Evolutionary conservation across 305 asterid genomes (phyloP).

Genomic region (Solanum hybrid): DNA sequence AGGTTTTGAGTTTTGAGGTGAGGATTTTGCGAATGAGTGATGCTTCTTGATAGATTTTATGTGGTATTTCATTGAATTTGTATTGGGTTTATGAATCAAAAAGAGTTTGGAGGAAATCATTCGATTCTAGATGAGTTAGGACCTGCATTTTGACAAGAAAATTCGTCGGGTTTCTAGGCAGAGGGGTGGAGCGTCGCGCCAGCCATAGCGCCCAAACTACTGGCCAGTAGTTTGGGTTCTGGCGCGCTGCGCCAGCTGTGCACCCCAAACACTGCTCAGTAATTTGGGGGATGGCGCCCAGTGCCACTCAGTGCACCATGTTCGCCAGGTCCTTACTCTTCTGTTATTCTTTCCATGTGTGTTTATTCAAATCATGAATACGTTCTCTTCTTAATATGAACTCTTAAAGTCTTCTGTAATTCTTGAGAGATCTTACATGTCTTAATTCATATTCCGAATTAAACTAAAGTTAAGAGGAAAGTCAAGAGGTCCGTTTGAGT

Average conservation of each 20-base stretch:
- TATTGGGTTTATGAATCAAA: no score
- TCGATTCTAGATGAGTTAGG: background rate
- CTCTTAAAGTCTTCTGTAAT: no score
- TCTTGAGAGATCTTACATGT: background rate
- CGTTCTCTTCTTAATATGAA: background rate
- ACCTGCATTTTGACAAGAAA: background rate
- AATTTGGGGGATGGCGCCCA: background rate
- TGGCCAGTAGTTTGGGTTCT: background rate
- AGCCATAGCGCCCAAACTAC: background rate
- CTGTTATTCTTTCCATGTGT: no score
- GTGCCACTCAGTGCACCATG: background rate
- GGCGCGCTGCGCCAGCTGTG: rapidly evolving
- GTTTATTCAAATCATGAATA: no score
- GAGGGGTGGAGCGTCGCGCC: background rate
- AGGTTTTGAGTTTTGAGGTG: background rate
- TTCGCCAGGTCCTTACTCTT: background rate
- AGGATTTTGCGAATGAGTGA: no score
- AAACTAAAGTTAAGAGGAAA: background rate
- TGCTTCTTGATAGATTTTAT: background rate
- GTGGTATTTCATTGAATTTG: background rate
- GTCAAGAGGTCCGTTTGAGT: no score
- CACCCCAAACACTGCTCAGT: background rate
- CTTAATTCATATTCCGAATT: no score
- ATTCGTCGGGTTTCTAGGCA: background rate
- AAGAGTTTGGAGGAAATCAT: background rate